Conservation (phyloP, 164 flowering plant genomes). For the Nelumbo lutea region DNA sequence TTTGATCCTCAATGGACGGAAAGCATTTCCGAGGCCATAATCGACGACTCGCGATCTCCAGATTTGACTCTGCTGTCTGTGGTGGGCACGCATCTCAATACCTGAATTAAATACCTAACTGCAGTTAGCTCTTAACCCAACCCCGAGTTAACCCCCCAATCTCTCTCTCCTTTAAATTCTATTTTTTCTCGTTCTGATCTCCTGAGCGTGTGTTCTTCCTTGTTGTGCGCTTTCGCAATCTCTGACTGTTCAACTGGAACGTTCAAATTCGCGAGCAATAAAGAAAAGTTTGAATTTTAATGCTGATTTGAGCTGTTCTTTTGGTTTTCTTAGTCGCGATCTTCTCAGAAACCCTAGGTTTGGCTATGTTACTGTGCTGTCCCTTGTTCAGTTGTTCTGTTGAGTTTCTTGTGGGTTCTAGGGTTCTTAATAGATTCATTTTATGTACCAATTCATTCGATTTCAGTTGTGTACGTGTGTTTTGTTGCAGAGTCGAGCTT, state of each 20-base stretch:
- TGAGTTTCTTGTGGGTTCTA: slow-evolving; percentile 3
- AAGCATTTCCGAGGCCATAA: slow-evolving; percentile 17
- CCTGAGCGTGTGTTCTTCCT: not conserved
- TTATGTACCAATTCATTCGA: not conserved
- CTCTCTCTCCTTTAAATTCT: not conserved
- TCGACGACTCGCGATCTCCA: slow-evolving; percentile 35
- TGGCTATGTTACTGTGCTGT: slow-evolving; percentile 1
- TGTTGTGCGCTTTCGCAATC: not conserved
- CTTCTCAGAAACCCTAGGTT: slow-evolving; percentile 12
- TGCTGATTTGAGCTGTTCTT: not conserved
- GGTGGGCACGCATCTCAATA: slow-evolving; percentile 16
- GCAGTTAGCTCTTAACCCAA: slow-evolving; percentile 10
- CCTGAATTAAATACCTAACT: not conserved
- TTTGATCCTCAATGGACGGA: slow-evolving; percentile 36
- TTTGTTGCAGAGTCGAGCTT: not conserved
- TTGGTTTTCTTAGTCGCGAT: not conserved
- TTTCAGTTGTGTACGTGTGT: not conserved
- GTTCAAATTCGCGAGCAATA: not conserved
- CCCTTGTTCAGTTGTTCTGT: not conserved
- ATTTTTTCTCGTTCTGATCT: not conserved
- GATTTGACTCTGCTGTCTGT: slow-evolving; percentile 34
- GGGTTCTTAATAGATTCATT: not conserved
- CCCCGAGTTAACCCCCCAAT: not conserved
- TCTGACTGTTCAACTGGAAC: not conserved
- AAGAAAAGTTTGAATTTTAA: not conserved